Evolutionary conservation across 176 grass and related monocot genomes (phyloP).

Genomic region (maize (Zea mays)): Zm-B73-REFERENCE-NAM-5.0 NC_050104.1:128111001-128111500

Average conservation of each 20-base stretch:
- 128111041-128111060: neutral
- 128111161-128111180: slow-evolving; percentile 49
- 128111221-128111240: slow-evolving; percentile 15
- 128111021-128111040: slow-evolving; percentile 17
- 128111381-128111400: slow-evolving; percentile 24
- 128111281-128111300: slow-evolving; percentile 97
- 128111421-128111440: slow-evolving; percentile 41
- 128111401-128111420: slow-evolving; percentile 25
- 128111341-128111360: slow-evolving; percentile 41
- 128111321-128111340: slow-evolving; percentile 98
- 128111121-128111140: slow-evolving; percentile 91
- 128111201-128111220: slow-evolving; percentile 29
- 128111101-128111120: slow-evolving; percentile 99
- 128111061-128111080: slow-evolving; percentile 10
- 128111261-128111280: slow-evolving; percentile 94
- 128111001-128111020: slow-evolving; percentile 8
- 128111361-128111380: slow-evolving; percentile 23
- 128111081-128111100: slow-evolving; percentile 57
- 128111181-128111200: neutral
- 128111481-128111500: slow-evolving; percentile 73
- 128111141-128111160: slow-evolving; percentile 99
- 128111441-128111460: slow-evolving; percentile 92
- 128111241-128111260: slow-evolving; percentile 59
- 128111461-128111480: slow-evolving; percentile 89
- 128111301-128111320: slow-evolving; percentile 99